Conservation (phyloP, 2,329 filamentous ascomycete genomes). For the Penicillium sp. region DNA sequence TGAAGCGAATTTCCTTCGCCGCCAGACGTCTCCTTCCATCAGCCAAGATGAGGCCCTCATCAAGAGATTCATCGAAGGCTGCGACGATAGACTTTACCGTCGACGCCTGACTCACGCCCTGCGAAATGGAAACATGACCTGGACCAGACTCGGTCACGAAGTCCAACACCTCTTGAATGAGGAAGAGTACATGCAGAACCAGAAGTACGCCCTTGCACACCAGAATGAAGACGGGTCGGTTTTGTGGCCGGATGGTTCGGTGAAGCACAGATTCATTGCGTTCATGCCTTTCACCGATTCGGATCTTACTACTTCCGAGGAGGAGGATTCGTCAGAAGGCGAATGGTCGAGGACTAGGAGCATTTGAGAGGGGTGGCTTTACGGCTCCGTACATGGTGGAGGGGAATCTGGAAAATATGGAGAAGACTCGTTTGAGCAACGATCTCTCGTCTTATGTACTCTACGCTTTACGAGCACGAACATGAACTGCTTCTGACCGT, state of each 20-base stretch:
- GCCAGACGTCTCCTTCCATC: conserved; percentile 11
- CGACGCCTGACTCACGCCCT: conserved; percentile 12
- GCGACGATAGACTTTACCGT: conserved; percentile 10
- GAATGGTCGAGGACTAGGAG: background rate
- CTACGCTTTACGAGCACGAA: background rate
- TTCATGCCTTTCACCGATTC: conserved; percentile 13
- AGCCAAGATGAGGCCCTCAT: conserved; percentile 23
- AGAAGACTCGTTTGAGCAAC: background rate
- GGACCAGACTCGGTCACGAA: conserved; percentile 11
- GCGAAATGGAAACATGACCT: conserved; percentile 9
- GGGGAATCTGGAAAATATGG: background rate
- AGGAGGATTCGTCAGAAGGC: background rate
- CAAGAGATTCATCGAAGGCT: conserved; percentile 31
- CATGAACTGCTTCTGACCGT: background rate
- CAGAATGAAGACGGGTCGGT: conserved; percentile 11
- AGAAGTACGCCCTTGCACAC: conserved; percentile 13
- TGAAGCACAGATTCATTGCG: conserved; percentile 2
- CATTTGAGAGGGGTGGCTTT: background rate
- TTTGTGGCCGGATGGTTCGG: conserved; percentile 11
- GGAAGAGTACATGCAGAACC: conserved; percentile 14
- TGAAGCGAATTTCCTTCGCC: conserved; percentile 18
- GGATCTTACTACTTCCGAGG: conserved; percentile 11
- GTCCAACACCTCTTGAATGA: conserved; percentile 9
- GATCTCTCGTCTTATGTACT: background rate
- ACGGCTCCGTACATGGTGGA: background rate